These are phyloP conservation scores for Patellaria atrata DNA, from an alignment of 495 filamentous ascomycete genomes.

Conservation along the genomic window DNA sequence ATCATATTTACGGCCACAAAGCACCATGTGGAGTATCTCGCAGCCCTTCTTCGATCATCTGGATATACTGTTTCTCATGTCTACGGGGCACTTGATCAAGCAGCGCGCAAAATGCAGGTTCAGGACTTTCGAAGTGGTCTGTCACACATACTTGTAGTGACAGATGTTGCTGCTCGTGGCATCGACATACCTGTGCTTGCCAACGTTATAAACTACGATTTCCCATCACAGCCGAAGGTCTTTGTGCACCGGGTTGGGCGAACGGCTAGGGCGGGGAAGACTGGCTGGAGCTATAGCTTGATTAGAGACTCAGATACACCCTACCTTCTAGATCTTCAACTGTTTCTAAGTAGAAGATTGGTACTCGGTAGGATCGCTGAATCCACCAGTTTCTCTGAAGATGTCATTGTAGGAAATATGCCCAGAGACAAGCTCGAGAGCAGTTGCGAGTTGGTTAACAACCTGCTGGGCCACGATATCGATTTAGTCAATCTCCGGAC, in stretches of 20 bases:
- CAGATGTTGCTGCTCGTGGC: constrained; percentile 90
- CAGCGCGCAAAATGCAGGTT: constrained; percentile 79
- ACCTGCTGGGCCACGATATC: constrained; percentile 53
- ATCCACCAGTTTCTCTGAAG: constrained; percentile 54
- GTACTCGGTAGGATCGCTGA: constrained; percentile 46
- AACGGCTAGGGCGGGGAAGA: constrained; percentile 81
- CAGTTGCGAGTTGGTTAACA: constrained; percentile 63
- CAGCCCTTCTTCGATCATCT: constrained; percentile 50
- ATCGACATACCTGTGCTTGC: constrained; percentile 94
- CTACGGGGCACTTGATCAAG: constrained; percentile 88
- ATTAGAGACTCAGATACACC: constrained; percentile 72
- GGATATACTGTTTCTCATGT: constrained; percentile 84
- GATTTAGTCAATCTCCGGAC: constrained; percentile 56
- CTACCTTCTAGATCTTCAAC: constrained; percentile 86
- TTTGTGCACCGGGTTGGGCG: constrained; percentile 93
- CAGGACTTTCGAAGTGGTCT: constrained; percentile 70
- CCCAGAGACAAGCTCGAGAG: constrained; percentile 54
- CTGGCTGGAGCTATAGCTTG: constrained; percentile 89
- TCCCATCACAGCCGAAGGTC: constrained; percentile 90
- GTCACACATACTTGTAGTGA: constrained; percentile 89
- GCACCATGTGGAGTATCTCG: constrained; percentile 93
- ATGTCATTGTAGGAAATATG: constrained; percentile 65
- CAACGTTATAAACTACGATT: constrained; percentile 98
- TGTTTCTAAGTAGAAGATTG: constrained; percentile 74
- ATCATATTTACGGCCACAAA: constrained; percentile 92